Base-by-base conservation (phyloP, 495 filamentous ascomycete species). In the Podospora pseudoanserina region DNA sequence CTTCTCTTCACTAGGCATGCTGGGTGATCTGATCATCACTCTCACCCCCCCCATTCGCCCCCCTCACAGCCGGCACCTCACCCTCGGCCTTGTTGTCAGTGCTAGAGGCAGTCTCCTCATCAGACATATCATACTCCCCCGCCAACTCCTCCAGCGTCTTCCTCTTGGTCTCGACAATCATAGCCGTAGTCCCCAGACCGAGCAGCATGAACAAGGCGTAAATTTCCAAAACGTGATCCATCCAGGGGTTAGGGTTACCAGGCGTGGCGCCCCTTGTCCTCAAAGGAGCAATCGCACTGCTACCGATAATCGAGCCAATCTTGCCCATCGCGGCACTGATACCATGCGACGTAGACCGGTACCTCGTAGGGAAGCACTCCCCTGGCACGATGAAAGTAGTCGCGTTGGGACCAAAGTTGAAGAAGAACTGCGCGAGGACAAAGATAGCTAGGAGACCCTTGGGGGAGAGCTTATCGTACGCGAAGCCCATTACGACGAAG, bases 301-400 rank as follows among this genome's bases (percentile, higher is more conserved):
- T 84, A 63, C 80, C 81, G 73, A 81, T 81, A 58, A 93, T 74
- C n/a, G 81, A 88, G 68, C 92, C 91, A 65, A 93, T 84, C 71
- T 79, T 79, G 67, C 77, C 77, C 56, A 70, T 3, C 0, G 89
- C 92, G 15, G 92, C 93, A 5, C 89, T 92, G 75, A 97, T 85
- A 61, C 93, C 93, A 78, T 96, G 92, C 3, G 90, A 90, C 34
- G 91, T 92, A 9, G 89, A 90, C 3, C 93, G 86, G 75, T 94
- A 95, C 57, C 92, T 88, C 4, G 93, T 96, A 0, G 93, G 93
- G 81, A 95, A 97, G 72, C 88, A 90, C 76, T 97, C 93, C 23
- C 92, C 93, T 11, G 93, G 93, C 0, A 96, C 89, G 72, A 96
- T 90, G 81, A 96, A 96, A 39, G 92, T 96, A 23, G 91, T 96